phyloP scores from a whole-genome alignment of 768 basidiomycete species.

The Cubamyces lactineus region DNA sequence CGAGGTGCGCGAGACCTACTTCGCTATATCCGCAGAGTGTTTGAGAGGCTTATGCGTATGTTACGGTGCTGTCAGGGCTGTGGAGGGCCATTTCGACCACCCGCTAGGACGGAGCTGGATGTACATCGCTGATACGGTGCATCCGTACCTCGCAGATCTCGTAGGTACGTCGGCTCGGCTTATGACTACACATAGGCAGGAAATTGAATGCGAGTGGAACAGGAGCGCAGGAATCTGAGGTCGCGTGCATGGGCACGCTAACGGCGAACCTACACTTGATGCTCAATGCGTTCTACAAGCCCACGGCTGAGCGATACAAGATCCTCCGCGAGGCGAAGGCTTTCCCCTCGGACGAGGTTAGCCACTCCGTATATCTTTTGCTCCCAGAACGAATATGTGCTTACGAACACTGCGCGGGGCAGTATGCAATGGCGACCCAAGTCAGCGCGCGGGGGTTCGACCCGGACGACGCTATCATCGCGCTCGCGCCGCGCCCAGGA shows the following conservation, averaged over 20 bases:
- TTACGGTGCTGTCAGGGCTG: conserved; percentile 56
- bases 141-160: conserved; percentile 75
- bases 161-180: conserved; percentile 58
- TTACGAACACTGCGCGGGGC: conserved; percentile 7
- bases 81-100: conserved; percentile 89
- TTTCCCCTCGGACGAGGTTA: conserved; percentile 95
- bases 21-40: background rate
- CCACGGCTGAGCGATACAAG: conserved; percentile 82
- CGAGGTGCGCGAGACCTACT: conserved; percentile 47
- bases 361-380: conserved; percentile 29
- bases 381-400: background rate
- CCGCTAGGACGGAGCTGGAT: conserved; percentile 87
- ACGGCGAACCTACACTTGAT: conserved; percentile 96
- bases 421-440: conserved; percentile 99
- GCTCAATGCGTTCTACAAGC: conserved; percentile 94
- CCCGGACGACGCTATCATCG: conserved; percentile 73
- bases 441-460: conserved; percentile 76
- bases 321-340: conserved; percentile 93
- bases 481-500: conserved; percentile 76
- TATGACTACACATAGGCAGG: background rate
- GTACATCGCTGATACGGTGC: conserved; percentile 70
- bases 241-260: conserved; percentile 93
- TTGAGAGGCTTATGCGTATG: background rate
- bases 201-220: conserved; percentile 4
- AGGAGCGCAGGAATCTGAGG: conserved; percentile 89